Evolutionary conservation across 345 rosid genomes (phyloP).

Genomic region (Salix purpurea): DNA sequence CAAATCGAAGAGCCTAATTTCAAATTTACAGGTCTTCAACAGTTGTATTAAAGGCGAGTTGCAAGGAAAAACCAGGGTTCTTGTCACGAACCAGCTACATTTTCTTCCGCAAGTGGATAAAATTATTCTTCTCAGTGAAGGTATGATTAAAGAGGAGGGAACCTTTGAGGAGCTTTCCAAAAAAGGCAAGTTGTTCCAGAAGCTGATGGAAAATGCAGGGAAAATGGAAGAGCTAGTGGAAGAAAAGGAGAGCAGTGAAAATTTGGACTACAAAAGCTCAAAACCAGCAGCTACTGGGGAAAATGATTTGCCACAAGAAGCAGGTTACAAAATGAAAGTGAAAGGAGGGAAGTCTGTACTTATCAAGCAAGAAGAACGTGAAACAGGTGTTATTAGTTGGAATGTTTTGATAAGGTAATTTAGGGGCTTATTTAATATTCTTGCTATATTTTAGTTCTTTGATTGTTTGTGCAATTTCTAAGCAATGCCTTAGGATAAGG

Average conservation of each 20-base stretch:
- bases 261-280: conserved; percentile 33
- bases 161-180: conserved; percentile 78
- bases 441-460: neutral
- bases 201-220: conserved; percentile 98
- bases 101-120: conserved; percentile 96
- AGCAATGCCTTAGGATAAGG: neutral
- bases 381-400: conserved; percentile 86
- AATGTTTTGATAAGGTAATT: conserved; percentile 70
- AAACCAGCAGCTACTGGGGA: conserved; percentile 47
- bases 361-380: conserved; percentile 91
- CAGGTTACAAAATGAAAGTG: conserved; percentile 31
- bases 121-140: conserved; percentile 86
- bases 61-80: conserved; percentile 82
- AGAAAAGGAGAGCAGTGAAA: conserved; percentile 49
- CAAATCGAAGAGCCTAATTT: neutral
- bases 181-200: conserved; percentile 68
- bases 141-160: conserved; percentile 87
- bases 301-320: conserved; percentile 38
- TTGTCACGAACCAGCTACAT: conserved; percentile 98
- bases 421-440: neutral
- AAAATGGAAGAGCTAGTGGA: conserved; percentile 74
- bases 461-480: neutral
- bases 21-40: conserved; percentile 71
- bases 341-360: conserved; percentile 82
- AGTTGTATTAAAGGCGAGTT: conserved; percentile 80